Conservation (phyloP, 2,329 filamentous ascomycete species). For the Paraphoma sp. region DNA sequence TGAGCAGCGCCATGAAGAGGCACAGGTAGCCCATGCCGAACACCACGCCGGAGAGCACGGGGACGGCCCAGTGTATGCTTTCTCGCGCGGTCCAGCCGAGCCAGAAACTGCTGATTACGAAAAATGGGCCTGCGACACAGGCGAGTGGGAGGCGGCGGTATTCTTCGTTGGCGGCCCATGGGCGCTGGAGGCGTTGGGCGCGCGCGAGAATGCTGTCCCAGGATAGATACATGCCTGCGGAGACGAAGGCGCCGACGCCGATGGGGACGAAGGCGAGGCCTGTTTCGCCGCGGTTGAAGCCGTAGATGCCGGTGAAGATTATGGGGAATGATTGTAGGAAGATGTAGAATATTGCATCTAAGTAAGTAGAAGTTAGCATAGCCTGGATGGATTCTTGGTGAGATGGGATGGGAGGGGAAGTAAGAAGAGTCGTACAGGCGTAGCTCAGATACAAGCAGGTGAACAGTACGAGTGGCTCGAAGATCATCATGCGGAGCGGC, state of each 20-base stretch:
- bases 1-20: constrained; percentile 61
- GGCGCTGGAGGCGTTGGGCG: constrained; percentile 55
- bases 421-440: constrained; percentile 54
- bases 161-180: constrained; percentile 69
- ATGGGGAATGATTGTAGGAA: constrained; percentile 76
- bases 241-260: constrained; percentile 66
- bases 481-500: constrained; percentile 75
- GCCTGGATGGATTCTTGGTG: background rate
- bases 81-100: constrained; percentile 50
- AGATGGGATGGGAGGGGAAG: background rate
- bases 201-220: constrained; percentile 68
- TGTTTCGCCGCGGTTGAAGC: constrained; percentile 67
- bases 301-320: constrained; percentile 70
- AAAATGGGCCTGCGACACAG: constrained; percentile 71
- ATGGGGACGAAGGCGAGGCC: constrained; percentile 75
- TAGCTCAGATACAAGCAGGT: constrained; percentile 72
- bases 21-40: constrained; percentile 57
- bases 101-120: constrained; percentile 53
- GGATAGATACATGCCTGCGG: constrained; percentile 66
- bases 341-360: constrained; percentile 68
- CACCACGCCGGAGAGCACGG: constrained; percentile 48
- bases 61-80: constrained; percentile 53
- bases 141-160: constrained; percentile 75
- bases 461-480: constrained; percentile 75
- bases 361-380: background rate